Evolutionary conservation across 176 grass and related monocot species (phyloP), one percentile per base, ranked within the genome.

Genomic region (Carex pumila): DNA sequence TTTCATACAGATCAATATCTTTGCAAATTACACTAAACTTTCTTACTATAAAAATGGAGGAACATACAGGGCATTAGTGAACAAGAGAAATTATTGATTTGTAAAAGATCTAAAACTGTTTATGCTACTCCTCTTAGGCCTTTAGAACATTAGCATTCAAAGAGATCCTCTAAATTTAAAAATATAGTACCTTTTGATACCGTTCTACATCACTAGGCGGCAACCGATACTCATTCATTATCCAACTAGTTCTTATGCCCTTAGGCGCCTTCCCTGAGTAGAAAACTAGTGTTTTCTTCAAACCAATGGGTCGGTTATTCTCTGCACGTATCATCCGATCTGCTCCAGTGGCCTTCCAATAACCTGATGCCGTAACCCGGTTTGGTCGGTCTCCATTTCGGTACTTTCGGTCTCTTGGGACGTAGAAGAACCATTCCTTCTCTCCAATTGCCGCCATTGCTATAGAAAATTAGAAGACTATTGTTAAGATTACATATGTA

Each of bases 401-500:
- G 81, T 99, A 99, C 91, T 99, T 99, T 8, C 97, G 73, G 73
- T 99, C 97, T 73, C 97, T 78, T 4, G 97, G 97, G 59, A 99
- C 97, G 65, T 96, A 99, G 88, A 99, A 99, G 85, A 92, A 99
- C 97, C 93, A 99, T 83, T 96, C 97, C 79, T 99, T 99, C 93
- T 99, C 97, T 83, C 97, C 97, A 64, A 99, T 96, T 85, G 89
- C 89, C 3, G 97, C 93, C 88, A 96, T 84, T 81, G 88, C 97
- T 99, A 84, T 60, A 47, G 4, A 9, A 58, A 4, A 90, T 32
- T 43, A 62, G 25, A 25, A 32, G 10, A n/a, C 7, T 12, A 53
- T 29, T 61, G 71, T 68, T 11, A 68, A 89, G 79, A 14, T 12
- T 81, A 63, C 58, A 64, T 32, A 41, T 47, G 47, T 49, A 25